Percentiles rank a stretch among this genome's conserved stretches.
Evolutionary conservation across 2,329 filamentous ascomycete genomes (phyloP).

Genomic region (Xylariales sp.): DNA sequence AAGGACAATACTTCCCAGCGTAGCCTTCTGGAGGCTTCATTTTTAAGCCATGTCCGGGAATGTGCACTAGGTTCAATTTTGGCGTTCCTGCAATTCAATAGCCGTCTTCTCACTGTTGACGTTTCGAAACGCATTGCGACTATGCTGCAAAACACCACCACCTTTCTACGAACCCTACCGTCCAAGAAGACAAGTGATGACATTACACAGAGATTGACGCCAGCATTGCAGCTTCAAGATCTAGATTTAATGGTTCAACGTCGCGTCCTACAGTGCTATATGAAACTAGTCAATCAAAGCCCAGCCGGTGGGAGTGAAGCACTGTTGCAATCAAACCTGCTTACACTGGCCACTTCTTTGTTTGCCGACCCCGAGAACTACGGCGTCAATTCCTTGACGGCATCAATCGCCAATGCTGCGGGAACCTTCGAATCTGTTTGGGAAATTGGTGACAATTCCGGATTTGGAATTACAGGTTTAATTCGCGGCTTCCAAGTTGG

Average conservation of each 20-base stretch:
- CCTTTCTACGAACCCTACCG: conserved; percentile 82
- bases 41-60: conserved; percentile 89
- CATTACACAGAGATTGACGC: conserved; percentile 74
- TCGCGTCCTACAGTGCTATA: conserved; percentile 91
- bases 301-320: conserved; percentile 81
- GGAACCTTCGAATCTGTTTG: conserved; percentile 90
- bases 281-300: conserved; percentile 83
- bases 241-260: conserved; percentile 90
- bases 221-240: conserved; percentile 83
- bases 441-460: conserved; percentile 92
- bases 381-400: conserved; percentile 76
- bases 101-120: conserved; percentile 84
- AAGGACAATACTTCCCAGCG: conserved; percentile 85
- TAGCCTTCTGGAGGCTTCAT: conserved; percentile 83
- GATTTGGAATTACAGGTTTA: conserved; percentile 87
- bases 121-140: conserved; percentile 87
- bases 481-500: conserved; percentile 72
- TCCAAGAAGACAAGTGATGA: conserved; percentile 83
- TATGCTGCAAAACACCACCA: conserved; percentile 92
- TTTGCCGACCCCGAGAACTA: conserved; percentile 94
- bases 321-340: conserved; percentile 82
- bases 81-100: conserved; percentile 91
- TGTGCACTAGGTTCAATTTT: conserved; percentile 89
- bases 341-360: conserved; percentile 83
- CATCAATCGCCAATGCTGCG: conserved; percentile 85